Evolutionary conservation across 2,329 filamentous ascomycete genomes (phyloP).

Genomic region (Epicoccum sorghinum): DNA sequence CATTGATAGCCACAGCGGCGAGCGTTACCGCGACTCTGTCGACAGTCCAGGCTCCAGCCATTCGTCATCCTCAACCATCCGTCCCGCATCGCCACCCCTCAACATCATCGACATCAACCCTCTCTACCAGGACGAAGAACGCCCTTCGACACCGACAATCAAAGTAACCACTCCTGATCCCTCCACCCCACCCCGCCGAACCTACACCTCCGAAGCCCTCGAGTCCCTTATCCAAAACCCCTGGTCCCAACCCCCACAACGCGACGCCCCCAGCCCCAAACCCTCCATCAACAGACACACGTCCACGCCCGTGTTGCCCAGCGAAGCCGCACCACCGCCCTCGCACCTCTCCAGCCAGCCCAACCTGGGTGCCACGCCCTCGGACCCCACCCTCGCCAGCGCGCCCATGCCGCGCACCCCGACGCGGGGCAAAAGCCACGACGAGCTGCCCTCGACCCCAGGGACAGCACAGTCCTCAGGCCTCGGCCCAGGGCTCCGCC

Average conservation of each 20-base stretch:
- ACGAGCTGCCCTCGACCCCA: conserved; percentile 25
- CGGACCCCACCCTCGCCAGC: conserved; percentile 7
- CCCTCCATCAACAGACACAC: conserved; percentile 29
- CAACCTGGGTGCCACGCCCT: conserved; percentile 23
- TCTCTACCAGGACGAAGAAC: conserved; percentile 22
- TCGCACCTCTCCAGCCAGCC: conserved; percentile 22
- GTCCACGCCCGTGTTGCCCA: conserved; percentile 39
- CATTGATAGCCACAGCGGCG: conserved; percentile 41
- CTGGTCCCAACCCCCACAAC: conserved; percentile 28
- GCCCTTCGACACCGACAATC: conserved; percentile 35
- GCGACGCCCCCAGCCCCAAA: conserved; percentile 11
- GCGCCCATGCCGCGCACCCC: conserved; percentile 17
- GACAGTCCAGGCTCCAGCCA: conserved; percentile 23
- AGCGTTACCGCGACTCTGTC: conserved; percentile 42
- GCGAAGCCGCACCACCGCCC: conserved; percentile 29
- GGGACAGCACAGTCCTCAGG: conserved; percentile 23
- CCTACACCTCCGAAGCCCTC: conserved; percentile 17
- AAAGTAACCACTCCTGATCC: conserved; percentile 26
- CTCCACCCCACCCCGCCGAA: conserved; percentile 16
- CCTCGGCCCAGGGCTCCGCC: conserved; percentile 26
- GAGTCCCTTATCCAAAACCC: conserved; percentile 37
- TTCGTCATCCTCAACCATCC: conserved; percentile 33
- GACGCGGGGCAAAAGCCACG: conserved; percentile 12
- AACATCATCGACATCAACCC: conserved; percentile 19
- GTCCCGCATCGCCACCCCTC: conserved; percentile 29